Conservation (phyloP, 768 basidiomycete species). For the Boletus insuetus region DNA sequence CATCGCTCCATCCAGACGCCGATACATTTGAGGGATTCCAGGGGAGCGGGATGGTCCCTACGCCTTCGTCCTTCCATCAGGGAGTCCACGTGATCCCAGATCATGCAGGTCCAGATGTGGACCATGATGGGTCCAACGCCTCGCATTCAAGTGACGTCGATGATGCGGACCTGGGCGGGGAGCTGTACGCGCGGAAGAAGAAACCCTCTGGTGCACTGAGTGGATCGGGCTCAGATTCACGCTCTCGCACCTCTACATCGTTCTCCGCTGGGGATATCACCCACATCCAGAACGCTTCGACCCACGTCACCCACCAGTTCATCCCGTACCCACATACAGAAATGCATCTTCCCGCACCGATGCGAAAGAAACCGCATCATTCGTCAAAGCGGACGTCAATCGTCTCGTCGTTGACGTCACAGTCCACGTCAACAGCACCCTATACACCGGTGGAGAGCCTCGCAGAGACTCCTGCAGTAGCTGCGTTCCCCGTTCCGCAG, state of each 20-base stretch:
- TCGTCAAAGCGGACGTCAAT: slow-evolving; percentile 33
- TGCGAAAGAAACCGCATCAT: slow-evolving; percentile 19
- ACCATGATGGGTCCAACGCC: background rate
- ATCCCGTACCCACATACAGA: slow-evolving; percentile 26
- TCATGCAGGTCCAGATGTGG: slow-evolving; percentile 7
- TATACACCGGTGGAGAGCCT: slow-evolving; percentile 35
- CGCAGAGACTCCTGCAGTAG: slow-evolving; percentile 24
- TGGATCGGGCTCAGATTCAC: slow-evolving; percentile 52
- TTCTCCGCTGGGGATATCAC: slow-evolving; percentile 28
- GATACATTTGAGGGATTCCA: slow-evolving; percentile 67
- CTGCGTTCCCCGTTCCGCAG: slow-evolving; percentile 27
- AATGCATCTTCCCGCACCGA: slow-evolving; percentile 24
- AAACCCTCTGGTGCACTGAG: slow-evolving; percentile 31
- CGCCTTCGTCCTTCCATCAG: background rate
- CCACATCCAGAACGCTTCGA: slow-evolving; percentile 23
- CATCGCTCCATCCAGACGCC: slow-evolving; percentile 11
- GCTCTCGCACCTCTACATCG: slow-evolving; percentile 59
- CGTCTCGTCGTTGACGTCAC: slow-evolving; percentile 42
- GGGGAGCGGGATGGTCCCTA: slow-evolving; percentile 43
- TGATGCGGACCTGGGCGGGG: slow-evolving; percentile 63
- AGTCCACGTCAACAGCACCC: slow-evolving; percentile 46
- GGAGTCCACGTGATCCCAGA: background rate
- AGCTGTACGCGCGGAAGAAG: slow-evolving; percentile 45
- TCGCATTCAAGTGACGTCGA: slow-evolving; percentile 35
- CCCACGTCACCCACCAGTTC: slow-evolving; percentile 25